phyloP scores from a whole-genome alignment of 2,329 filamentous ascomycete genomes.

The Venturia nashicola region DNA sequence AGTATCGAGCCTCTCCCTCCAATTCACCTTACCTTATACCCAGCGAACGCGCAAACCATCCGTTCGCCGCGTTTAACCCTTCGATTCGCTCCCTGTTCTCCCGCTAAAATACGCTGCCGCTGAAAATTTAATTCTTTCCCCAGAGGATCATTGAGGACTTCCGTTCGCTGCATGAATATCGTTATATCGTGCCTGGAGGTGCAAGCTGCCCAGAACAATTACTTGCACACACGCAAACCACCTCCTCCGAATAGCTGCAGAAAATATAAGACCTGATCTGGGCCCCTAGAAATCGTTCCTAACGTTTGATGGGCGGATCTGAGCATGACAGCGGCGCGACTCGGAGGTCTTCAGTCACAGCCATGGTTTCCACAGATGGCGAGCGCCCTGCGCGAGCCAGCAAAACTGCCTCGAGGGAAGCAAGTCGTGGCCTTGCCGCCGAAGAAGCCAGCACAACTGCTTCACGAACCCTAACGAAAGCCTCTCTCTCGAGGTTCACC shows the following conservation, averaged over 20 bases:
- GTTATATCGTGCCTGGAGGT: background rate
- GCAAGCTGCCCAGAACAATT: background rate
- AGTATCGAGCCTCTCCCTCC: background rate
- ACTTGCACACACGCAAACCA: background rate
- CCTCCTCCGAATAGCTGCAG: background rate
- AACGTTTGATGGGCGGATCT: constrained; percentile 4
- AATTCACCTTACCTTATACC: background rate
- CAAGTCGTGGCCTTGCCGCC: constrained; percentile 5
- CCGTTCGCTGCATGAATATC: background rate
- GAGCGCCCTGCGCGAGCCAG: constrained; percentile 1
- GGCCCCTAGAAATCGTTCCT: background rate
- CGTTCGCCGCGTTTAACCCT: background rate
- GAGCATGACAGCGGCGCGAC: constrained; percentile 6
- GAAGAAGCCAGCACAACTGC: background rate
- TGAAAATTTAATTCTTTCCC: background rate
- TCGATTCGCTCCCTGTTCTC: background rate
- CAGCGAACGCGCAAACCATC: background rate
- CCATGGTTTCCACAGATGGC: constrained; percentile 3
- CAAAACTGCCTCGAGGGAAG: background rate
- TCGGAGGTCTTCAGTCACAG: background rate
- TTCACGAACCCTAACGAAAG: background rate
- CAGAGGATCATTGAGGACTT: background rate
- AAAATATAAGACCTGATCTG: background rate
- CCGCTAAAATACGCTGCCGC: background rate
- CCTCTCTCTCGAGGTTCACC: constrained; percentile 3